phyloP scores from a whole-genome alignment of 495 filamentous ascomycete genomes.

The Aspergillus coremiiformis region DNA sequence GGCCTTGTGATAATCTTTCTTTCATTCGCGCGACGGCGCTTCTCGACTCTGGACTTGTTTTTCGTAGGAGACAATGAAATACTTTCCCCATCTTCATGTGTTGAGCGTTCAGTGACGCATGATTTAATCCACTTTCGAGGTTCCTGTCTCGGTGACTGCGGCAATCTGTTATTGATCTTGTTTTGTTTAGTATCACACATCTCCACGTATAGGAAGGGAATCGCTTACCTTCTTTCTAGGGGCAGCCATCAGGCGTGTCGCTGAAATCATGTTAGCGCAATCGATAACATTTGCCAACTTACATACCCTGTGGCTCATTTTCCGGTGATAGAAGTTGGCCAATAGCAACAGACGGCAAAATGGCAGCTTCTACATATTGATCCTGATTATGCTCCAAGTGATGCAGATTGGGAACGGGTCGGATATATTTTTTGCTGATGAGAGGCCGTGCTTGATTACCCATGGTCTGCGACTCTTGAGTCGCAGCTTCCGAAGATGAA shows the following conservation, averaged over 20 bases:
- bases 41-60: constrained; percentile 9
- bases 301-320: background rate
- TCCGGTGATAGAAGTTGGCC: background rate
- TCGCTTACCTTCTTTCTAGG: background rate
- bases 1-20: constrained; percentile 2
- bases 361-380: background rate
- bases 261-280: background rate
- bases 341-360: background rate
- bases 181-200: background rate
- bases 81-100: background rate
- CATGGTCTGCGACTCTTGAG: background rate
- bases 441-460: background rate
- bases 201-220: background rate
- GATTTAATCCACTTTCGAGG: background rate
- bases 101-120: background rate
- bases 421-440: background rate
- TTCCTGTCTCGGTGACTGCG: background rate
- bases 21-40: constrained; percentile 11
- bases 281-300: background rate
- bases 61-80: background rate
- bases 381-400: background rate
- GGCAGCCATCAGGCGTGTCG: background rate
- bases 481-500: background rate
- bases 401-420: background rate
- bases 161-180: background rate